phyloP scores from a whole-genome alignment of 139 green algal species.

The Chlamydomonas sp. region DNA sequence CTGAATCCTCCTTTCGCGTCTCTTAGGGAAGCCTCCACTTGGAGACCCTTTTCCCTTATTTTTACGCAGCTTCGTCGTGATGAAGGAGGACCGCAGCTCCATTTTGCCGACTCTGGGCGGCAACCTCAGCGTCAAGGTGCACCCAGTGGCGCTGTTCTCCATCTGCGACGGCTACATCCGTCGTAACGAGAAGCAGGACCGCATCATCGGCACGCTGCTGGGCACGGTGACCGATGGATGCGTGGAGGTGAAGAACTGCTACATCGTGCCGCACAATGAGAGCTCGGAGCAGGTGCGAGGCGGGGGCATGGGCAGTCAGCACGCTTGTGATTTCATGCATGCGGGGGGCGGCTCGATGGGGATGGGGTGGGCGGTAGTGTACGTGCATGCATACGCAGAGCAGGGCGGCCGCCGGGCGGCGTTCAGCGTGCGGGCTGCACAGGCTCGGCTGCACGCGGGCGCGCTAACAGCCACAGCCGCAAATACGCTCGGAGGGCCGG shows the following conservation, averaged over 20 bases:
- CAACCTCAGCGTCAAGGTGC: conserved; percentile 60
- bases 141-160: conserved; percentile 86
- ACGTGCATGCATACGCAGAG: background rate
- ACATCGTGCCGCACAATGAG: conserved; percentile 94
- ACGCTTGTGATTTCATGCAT: background rate
- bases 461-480: too few relatives aligned
- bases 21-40: too few relatives aligned
- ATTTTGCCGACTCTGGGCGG: conserved; percentile 27
- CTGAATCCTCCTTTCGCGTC: too few relatives aligned
- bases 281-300: conserved; percentile 64
- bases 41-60: too few relatives aligned
- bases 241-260: conserved; percentile 84
- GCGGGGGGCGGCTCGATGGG: too few relatives aligned
- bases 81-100: background rate
- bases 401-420: background rate
- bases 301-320: too few relatives aligned
- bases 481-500: too few relatives aligned
- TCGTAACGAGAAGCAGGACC: conserved; percentile 69
- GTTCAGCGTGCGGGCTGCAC: background rate
- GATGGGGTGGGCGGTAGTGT: background rate
- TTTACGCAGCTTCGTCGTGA: too few relatives aligned
- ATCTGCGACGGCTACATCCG: conserved; percentile 91
- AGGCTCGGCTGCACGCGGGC: too few relatives aligned
- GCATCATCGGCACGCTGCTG: conserved; percentile 94
- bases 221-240: conserved; percentile 62